Evolutionary conservation across 306 rosid genomes (phyloP).

Genomic region (Luffa aegyptiaca): DNA sequence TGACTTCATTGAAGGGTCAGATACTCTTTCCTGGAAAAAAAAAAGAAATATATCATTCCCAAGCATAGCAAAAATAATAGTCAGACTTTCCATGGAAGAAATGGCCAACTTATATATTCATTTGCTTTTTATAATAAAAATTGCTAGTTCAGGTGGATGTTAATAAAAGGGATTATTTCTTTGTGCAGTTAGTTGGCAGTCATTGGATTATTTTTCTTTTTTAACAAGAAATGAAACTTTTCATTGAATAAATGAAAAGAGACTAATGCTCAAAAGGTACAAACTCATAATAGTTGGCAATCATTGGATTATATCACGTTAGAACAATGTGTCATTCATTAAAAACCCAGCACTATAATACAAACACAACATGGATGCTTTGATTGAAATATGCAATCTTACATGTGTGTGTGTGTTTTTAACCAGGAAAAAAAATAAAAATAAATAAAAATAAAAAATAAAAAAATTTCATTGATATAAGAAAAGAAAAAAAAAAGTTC

Average conservation of each 20-base stretch:
- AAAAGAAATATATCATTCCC: constrained; percentile 1
- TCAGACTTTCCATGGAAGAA: not conserved
- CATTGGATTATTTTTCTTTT: not conserved
- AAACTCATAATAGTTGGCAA: not conserved
- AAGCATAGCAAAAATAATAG: not conserved
- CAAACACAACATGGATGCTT: not conserved
- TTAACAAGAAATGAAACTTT: too few species aligned
- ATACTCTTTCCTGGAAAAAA: constrained; percentile 62
- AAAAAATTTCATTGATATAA: not conserved
- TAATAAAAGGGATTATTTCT: not conserved
- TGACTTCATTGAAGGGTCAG: constrained; percentile 62
- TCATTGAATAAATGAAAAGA: too few species aligned
- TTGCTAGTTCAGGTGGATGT: not conserved
- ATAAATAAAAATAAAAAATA: too few species aligned
- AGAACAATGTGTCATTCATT: not conserved
- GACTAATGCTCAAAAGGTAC: too few species aligned
- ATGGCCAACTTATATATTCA: not conserved
- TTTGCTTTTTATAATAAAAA: not conserved
- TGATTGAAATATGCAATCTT: not conserved
- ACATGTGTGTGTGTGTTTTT: not conserved
- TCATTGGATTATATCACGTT: not conserved
- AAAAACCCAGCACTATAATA: not conserved
- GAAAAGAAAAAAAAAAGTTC: not conserved
- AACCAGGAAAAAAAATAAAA: not conserved
- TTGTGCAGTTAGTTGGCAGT: not conserved